phyloP scores from a whole-genome alignment of 2,329 filamentous ascomycete species.

The Sordariomycetes sp. region DNA sequence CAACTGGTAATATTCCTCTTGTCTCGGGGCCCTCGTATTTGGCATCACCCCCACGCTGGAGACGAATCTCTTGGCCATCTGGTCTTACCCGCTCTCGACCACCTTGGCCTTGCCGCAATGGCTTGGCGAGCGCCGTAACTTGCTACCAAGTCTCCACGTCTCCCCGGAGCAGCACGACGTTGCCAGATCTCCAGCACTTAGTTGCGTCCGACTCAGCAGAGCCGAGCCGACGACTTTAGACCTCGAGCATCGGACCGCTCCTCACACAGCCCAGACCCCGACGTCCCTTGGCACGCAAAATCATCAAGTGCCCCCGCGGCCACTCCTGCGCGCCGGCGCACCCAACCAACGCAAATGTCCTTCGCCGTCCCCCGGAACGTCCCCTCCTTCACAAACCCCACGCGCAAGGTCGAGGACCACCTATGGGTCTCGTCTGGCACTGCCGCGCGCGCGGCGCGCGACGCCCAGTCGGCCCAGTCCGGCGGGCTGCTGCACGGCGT shows the following conservation, averaged over 20 bases:
- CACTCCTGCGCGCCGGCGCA: conserved; percentile 8
- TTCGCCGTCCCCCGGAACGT: conserved; percentile 57
- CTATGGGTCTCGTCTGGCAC: conserved; percentile 46
- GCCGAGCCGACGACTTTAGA: no score
- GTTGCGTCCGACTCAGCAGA: neutral
- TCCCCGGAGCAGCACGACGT: neutral
- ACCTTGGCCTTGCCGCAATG: neutral
- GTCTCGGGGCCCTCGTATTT: neutral
- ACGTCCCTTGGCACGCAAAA: neutral
- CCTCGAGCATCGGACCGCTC: neutral
- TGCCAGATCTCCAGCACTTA: neutral
- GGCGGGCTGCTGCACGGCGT: conserved; percentile 33
- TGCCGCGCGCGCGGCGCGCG: conserved; percentile 24
- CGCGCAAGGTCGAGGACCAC: conserved; percentile 51
- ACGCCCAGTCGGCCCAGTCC: conserved; percentile 12
- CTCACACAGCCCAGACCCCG: conserved; percentile 2
- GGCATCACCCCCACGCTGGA: neutral
- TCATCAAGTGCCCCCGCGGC: no score
- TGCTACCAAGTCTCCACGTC: neutral
- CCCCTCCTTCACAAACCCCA: conserved; percentile 53
- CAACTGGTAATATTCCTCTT: neutral
- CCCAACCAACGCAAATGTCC: conserved; percentile 46
- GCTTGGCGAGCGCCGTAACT: neutral
- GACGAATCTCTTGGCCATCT: neutral
- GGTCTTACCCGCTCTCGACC: neutral